Evolutionary conservation across 2,329 filamentous ascomycete genomes (phyloP), one percentile per base, ranked within the genome.

Genomic region (Talaromyces verruculosus): DNA sequence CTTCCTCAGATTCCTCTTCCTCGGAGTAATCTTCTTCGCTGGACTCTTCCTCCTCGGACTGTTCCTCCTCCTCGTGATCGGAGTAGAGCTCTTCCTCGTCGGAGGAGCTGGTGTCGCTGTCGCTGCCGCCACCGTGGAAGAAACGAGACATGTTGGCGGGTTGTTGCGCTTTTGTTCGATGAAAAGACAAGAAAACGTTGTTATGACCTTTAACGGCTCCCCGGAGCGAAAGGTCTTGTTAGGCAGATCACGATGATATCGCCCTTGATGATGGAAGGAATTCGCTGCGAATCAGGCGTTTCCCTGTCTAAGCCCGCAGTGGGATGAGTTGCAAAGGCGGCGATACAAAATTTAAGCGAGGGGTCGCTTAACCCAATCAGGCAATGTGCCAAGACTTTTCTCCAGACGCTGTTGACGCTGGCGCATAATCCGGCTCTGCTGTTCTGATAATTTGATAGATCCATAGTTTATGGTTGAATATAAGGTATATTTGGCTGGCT

Each of bases 61-160:
- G 79, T 73, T 88, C 81, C 70, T 88, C 82, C 75, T 89, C 86
- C 78, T 91, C 90, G 80, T 89, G 89, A 73, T 90, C 89, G 73
- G 86, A 88, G 88, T 96, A 96, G 82, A 97, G 89, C 82, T 93
- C 90, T 84, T 98, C 93, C 85, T 98, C 94, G 74, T 97, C 94
- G 76, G 85, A 88, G 70, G 92, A 96, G 86, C 92, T 92, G 84
- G 88, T 93, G 82, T 97, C 93, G 85, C 88, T 92, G 77, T 94
- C 97, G 88, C 93, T 97, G 82, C 96, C 93, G 84, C 90, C 91
- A 80, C 91, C 91, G 81, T 92, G 91, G 87, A 98, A 98, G 83
- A 98, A 99, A 84, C 93, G 91, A 87, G 95, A 98, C 91, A 94
- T 95, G 69, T 77, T 67, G 39, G 57, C 37, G 58, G 30, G 8